Conservation (phyloP, 164 flowering plant genomes). For the Liquidambar formosana region DNA sequence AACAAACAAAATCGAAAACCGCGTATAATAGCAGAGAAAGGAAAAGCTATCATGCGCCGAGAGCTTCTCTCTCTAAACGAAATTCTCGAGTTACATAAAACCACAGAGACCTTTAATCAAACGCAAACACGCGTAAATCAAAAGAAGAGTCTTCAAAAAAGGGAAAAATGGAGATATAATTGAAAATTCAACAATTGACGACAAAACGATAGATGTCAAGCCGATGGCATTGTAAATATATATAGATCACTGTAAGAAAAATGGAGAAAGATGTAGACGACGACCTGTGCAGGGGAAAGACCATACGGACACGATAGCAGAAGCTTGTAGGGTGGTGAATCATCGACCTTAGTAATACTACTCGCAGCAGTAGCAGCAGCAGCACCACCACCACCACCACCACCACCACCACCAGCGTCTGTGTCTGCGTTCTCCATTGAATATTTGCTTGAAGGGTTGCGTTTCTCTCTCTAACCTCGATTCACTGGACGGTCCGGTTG, state of each 20-base stretch:
- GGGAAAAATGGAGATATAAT: not conserved
- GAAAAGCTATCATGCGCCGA: too few species aligned
- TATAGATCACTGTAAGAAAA: not conserved
- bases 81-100: too few species aligned
- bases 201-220: not conserved
- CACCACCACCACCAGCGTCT: too few species aligned
- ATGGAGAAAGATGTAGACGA: not conserved
- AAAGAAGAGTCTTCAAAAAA: not conserved
- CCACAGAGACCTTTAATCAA: slow-evolving; percentile 58
- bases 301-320: slow-evolving; percentile 65
- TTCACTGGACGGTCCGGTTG: too few species aligned
- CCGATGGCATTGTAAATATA: not conserved
- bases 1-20: too few species aligned
- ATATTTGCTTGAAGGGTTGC: too few species aligned
- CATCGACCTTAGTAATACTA: not conserved
- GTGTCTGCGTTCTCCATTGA: too few species aligned
- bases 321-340: slow-evolving; percentile 41
- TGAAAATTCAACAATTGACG: not conserved
- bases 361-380: too few species aligned
- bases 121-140: slow-evolving; percentile 2
- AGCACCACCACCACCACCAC: too few species aligned
- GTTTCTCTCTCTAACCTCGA: too few species aligned
- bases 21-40: too few species aligned
- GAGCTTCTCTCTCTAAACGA: too few species aligned
- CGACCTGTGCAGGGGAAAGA: slow-evolving; percentile 66